A percentile compares a stretch with the other conserved stretches of the same genome.
These are phyloP conservation scores for Flueggea neowawraea DNA, from an alignment of 441 rosid genomes.

Conservation along the genomic window DNA sequence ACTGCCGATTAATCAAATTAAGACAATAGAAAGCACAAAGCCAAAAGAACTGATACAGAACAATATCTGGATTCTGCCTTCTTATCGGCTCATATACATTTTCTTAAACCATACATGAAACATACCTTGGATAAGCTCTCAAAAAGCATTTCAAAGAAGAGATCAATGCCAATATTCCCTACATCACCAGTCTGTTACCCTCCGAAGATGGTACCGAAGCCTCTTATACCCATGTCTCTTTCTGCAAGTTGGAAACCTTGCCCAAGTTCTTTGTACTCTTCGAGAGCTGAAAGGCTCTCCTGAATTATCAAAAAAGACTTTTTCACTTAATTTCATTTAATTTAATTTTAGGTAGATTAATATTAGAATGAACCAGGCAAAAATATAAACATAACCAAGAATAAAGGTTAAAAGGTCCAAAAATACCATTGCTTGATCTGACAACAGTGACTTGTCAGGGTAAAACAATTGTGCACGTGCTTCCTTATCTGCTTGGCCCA, in stretches of 20 bases:
- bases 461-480: conserved; percentile 96
- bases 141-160: conserved; percentile 98
- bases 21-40: conserved; percentile 3
- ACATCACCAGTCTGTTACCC: conserved; percentile 99
- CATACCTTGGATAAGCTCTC: conserved; percentile 93
- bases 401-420: conserved; percentile 12
- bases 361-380: conserved; percentile 4
- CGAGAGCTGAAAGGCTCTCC: conserved; percentile 97
- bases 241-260: conserved; percentile 99
- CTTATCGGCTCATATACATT: not conserved
- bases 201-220: conserved; percentile 95
- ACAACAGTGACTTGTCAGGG: conserved; percentile 71
- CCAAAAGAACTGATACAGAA: conserved; percentile 1
- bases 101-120: conserved; percentile 3
- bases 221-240: conserved; percentile 99
- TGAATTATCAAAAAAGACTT: conserved; percentile 33
- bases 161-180: conserved; percentile 94
- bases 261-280: conserved; percentile 94
- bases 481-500: conserved; percentile 98
- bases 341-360: not conserved
- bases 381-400: not conserved
- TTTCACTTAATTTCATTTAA: conserved; percentile 3
- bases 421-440: conserved; percentile 81
- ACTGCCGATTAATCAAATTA: not conserved
- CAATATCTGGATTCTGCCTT: conserved; percentile 11